Base-by-base conservation (phyloP, 345 rosid genomes). In the Gossypium sturtianum region DNA sequence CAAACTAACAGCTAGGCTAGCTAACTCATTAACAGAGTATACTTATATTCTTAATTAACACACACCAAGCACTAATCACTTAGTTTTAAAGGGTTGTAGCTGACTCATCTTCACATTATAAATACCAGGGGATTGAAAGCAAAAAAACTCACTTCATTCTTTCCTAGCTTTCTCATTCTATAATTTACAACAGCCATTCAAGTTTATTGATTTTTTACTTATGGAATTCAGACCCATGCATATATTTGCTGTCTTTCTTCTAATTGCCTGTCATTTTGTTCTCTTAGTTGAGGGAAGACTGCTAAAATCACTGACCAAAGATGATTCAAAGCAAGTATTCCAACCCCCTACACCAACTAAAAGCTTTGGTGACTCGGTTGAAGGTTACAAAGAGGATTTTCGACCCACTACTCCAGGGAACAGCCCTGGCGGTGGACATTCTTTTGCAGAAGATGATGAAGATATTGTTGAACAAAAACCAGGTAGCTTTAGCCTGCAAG, bases 401-500 rank as follows among this genome's bases (percentile, higher is more conserved):
- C 62, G 61, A 19, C 84, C 87, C 9, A 82, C 86, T 9, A 45
- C 73, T 19, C 91, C 83, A 1, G 84, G 87, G 9, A 76, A 63
- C 75, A 88, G 83, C 76, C 89, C 88, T 2, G 82, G 84, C 0
- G 67, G 65, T 17, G 84, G 85, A 3, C 89, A 86, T 56, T 70
- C 74, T 29, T 61, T 38, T 25, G 29, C 25, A 19, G 38, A 70
- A 61, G 47, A 22, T 12, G 59, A 74, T 16, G 63, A 70, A 51
- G 69, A 66, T 17, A 2, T 19, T 57, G 67, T 8, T 23, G 58
- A 68, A 27, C 44, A 9, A 15, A 63, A 19, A 9, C 38, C 78
- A 19, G 48, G 48, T n/a, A 9, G 9, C 58, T 12, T 16, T 15
- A 64, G 57, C 12, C 15, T 15, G 25, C 45, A 41, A 5, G 45